A percentile compares a stretch with the other conserved stretches of the same genome.
These are phyloP conservation scores for Teunomyces kruisii DNA, from an alignment of 805 yeast genomes.

Conservation along the genomic window DNA sequence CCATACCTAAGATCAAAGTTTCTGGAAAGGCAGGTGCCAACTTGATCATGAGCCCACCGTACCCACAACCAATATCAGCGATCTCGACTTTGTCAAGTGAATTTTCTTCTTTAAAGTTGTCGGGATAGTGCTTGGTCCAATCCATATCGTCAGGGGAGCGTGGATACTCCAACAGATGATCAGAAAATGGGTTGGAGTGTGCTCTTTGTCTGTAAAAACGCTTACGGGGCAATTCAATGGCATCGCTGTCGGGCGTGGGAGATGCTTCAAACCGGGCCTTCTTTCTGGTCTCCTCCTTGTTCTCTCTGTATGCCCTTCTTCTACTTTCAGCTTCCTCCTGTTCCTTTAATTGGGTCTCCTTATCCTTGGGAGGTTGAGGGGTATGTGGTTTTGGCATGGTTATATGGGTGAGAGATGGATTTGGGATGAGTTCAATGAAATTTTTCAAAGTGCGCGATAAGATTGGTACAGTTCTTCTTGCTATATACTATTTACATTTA, in stretches of 20 bases:
- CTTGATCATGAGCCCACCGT: conserved; percentile 85
- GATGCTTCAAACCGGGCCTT: conserved; percentile 44
- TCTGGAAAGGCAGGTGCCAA: conserved; percentile 77
- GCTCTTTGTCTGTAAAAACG: conserved; percentile 95
- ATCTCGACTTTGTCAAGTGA: conserved; percentile 64
- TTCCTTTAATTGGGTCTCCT: conserved; percentile 18
- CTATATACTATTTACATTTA: conserved; percentile 2
- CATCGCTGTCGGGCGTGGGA: conserved; percentile 19
- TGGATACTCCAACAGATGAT: conserved; percentile 90
- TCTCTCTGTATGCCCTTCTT: conserved; percentile 50
- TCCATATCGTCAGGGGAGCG: conserved; percentile 78
- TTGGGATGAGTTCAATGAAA: not conserved
- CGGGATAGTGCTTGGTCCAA: conserved; percentile 79
- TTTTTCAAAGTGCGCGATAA: conserved; percentile 7
- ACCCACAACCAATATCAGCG: conserved; percentile 98
- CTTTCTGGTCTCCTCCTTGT: conserved; percentile 44
- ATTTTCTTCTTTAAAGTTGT: conserved; percentile 43
- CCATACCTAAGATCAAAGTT: conserved; percentile 86
- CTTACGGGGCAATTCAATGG: conserved; percentile 69
- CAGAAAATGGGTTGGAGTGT: conserved; percentile 96
- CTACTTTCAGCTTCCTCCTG: conserved; percentile 35
- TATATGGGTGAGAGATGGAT: not conserved
- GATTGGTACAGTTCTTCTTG: not conserved
- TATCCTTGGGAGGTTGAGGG: conserved; percentile 10
- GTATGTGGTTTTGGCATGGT: conserved; percentile 6